A percentile compares a stretch with the other conserved stretches of the same genome.
Evolutionary conservation across 140 eudicot species (phyloP).

Genomic region (Flaveria floridana): DNA sequence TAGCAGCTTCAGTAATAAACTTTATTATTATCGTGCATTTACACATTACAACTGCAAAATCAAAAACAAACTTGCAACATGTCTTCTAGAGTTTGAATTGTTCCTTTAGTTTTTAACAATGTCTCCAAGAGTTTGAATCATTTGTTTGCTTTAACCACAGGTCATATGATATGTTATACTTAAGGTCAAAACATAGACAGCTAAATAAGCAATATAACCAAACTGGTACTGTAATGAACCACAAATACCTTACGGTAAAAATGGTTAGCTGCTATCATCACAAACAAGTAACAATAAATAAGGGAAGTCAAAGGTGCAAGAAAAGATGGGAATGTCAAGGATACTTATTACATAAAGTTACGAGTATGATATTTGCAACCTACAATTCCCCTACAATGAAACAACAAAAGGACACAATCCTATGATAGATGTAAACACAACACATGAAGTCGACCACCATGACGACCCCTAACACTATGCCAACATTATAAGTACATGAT

Average conservation of each 20-base stretch:
- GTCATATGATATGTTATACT: too few relatives aligned
- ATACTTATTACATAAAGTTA: conserved; percentile 48
- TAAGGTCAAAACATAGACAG: too few relatives aligned
- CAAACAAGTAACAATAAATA: not conserved
- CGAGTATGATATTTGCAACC: conserved; percentile 49
- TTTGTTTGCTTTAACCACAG: too few relatives aligned
- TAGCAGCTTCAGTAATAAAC: too few relatives aligned
- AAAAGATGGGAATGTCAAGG: conserved; percentile 39
- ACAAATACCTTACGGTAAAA: not conserved
- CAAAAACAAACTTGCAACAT: too few relatives aligned
- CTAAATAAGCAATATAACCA: too few relatives aligned
- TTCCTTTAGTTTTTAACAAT: too few relatives aligned
- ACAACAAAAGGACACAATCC: conserved; percentile 29
- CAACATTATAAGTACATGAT: conserved; percentile 40
- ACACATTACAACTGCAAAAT: too few relatives aligned
- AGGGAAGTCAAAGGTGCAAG: not conserved
- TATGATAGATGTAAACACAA: conserved; percentile 36
- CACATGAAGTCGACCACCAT: conserved; percentile 26
- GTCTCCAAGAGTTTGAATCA: too few relatives aligned
- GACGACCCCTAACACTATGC: conserved; percentile 45
- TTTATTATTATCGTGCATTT: too few relatives aligned
- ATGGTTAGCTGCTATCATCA: not conserved
- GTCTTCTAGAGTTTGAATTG: too few relatives aligned
- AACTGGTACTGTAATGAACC: not conserved
- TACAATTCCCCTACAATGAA: conserved; percentile 31